Percentiles rank a stretch among this genome's conserved stretches.
Conservation (phyloP, 495 filamentous ascomycete species). For the Ascobolus immersus region DNA sequence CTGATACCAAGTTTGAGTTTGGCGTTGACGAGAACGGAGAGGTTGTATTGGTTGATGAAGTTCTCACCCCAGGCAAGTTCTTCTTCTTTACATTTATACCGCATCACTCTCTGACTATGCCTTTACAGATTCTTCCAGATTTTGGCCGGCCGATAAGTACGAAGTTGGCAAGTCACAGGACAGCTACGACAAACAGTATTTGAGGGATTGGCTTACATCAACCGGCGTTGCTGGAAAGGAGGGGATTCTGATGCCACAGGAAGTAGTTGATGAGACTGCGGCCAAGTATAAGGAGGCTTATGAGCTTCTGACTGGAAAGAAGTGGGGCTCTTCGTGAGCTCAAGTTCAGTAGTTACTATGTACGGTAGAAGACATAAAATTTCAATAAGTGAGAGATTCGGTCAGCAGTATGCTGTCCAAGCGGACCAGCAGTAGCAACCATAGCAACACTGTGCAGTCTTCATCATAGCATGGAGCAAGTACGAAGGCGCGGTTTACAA, state of each 20-base stretch:
- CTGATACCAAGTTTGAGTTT: slow-evolving; percentile 64
- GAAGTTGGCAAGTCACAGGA: slow-evolving; percentile 46
- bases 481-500: too few species aligned
- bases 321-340: too few species aligned
- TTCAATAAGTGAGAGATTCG: too few species aligned
- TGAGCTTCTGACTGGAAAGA: slow-evolving; percentile 40
- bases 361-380: too few species aligned
- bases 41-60: slow-evolving; percentile 74
- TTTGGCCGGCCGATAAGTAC: slow-evolving; percentile 62
- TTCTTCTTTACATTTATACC: background rate
- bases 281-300: slow-evolving; percentile 45
- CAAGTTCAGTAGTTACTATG: too few species aligned
- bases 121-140: slow-evolving; percentile 46
- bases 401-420: too few species aligned
- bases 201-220: slow-evolving; percentile 61
- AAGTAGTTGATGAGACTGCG: slow-evolving; percentile 36
- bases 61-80: slow-evolving; percentile 36
- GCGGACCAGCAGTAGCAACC: too few species aligned
- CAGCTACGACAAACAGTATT: slow-evolving; percentile 77
- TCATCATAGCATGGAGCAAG: too few species aligned
- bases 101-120: background rate
- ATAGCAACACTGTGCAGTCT: too few species aligned
- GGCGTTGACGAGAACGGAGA: slow-evolving; percentile 49
- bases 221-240: slow-evolving; percentile 45
- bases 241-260: slow-evolving; percentile 38